A percentile compares a stretch with the other conserved stretches of the same genome.
Evolutionary conservation across 1,284 basidiomycete genomes (phyloP).

Genomic region (Testicularia cyperi): DNA sequence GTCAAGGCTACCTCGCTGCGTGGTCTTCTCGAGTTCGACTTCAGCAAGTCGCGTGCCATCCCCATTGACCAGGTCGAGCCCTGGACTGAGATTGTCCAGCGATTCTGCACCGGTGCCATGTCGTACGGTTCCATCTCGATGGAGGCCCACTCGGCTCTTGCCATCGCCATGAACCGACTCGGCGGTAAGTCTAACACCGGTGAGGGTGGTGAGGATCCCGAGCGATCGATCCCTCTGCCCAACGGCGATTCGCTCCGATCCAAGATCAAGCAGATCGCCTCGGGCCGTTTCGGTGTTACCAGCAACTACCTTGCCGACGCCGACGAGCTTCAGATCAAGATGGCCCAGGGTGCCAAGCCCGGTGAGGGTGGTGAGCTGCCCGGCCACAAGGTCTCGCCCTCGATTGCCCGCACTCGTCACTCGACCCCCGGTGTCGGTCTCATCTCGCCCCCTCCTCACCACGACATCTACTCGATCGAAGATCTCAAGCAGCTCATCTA

Average conservation of each 20-base stretch:
- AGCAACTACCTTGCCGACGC: conserved; percentile 55
- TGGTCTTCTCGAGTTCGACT: conserved; percentile 55
- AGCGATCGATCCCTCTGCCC: conserved; percentile 56
- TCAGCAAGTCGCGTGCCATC: conserved; percentile 47
- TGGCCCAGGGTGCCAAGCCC: conserved; percentile 58
- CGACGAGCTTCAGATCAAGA: conserved; percentile 59
- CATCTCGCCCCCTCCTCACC: conserved; percentile 55
- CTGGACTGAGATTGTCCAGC: conserved; percentile 58
- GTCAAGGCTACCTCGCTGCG: conserved; percentile 53
- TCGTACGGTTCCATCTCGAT: conserved; percentile 58
- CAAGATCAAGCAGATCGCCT: conserved; percentile 59
- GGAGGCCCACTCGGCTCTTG: conserved; percentile 55
- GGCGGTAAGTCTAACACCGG: conserved; percentile 58
- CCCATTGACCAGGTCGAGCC: conserved; percentile 59
- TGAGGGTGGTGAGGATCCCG: conserved; percentile 57
- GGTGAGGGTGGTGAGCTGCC: conserved; percentile 59
- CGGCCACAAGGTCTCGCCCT: conserved; percentile 57
- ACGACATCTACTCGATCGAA: conserved; percentile 59
- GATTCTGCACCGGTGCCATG: conserved; percentile 59
- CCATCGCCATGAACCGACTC: conserved; percentile 58
- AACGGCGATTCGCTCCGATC: conserved; percentile 57
- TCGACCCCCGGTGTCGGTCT: conserved; percentile 56
- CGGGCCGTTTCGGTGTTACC: conserved; percentile 57
- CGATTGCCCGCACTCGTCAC: conserved; percentile 57
- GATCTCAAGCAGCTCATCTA: conserved; percentile 58